Percentiles rank a stretch among this genome's conserved stretches.
Conservation (phyloP, 2,329 filamentous ascomycete species). For the Nigrospora osmanthi region DNA sequence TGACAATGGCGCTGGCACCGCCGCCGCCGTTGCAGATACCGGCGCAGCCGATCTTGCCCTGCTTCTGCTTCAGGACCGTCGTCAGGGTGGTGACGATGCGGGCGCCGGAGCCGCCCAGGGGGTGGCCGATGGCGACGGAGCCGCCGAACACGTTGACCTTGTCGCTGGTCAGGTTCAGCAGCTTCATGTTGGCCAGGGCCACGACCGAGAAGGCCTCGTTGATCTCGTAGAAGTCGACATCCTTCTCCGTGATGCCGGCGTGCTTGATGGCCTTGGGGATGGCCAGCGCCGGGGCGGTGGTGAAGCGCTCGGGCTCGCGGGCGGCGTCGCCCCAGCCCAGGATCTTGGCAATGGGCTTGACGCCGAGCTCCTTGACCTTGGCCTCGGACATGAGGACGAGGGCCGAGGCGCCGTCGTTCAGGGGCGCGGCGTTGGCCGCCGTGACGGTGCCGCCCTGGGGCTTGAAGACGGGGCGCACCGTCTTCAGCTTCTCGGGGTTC, state of each 20-base stretch:
- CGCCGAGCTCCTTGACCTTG: slow-evolving; percentile 82
- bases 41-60: slow-evolving; percentile 86
- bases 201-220: slow-evolving; percentile 99
- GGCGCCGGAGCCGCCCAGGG: slow-evolving; percentile 86
- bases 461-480: slow-evolving; percentile 78
- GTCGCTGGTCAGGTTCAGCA: slow-evolving; percentile 69
- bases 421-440: slow-evolving; percentile 89
- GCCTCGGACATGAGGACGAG: slow-evolving; percentile 90
- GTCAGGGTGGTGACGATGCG: slow-evolving; percentile 88
- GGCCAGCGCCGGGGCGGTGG: slow-evolving; percentile 83
- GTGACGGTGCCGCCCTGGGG: slow-evolving; percentile 82
- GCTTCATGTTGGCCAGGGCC: slow-evolving; percentile 90
- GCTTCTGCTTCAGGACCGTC: slow-evolving; percentile 81
- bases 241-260: slow-evolving; percentile 68
- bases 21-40: slow-evolving; percentile 98
- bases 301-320: slow-evolving; percentile 89
- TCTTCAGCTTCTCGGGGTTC: slow-evolving; percentile 73
- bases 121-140: slow-evolving; percentile 91
- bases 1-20: slow-evolving; percentile 86
- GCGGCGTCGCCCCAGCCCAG: slow-evolving; percentile 95
- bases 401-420: slow-evolving; percentile 91
- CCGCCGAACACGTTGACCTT: slow-evolving; percentile 96
- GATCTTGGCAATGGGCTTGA: slow-evolving; percentile 94
- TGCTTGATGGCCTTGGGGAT: slow-evolving; percentile 98
- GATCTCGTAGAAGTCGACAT: slow-evolving; percentile 94